These are phyloP conservation scores for Trichophyton schoenleinii DNA, from an alignment of 2,329 filamentous ascomycete species.

Conservation along the genomic window DNA sequence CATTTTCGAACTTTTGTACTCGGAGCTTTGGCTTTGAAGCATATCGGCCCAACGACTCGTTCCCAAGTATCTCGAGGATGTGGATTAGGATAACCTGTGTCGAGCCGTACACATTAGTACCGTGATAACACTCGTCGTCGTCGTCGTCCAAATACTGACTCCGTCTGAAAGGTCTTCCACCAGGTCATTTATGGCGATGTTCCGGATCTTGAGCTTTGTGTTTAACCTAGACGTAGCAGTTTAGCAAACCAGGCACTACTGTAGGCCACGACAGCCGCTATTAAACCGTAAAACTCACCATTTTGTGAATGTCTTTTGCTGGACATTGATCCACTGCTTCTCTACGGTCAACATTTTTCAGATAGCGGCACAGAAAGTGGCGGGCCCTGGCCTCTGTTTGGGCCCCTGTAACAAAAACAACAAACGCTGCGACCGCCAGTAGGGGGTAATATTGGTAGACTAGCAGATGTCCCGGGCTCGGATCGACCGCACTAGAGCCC, in stretches of 20 bases:
- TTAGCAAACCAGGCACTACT: neutral
- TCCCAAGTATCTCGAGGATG: slow-evolving; percentile 87
- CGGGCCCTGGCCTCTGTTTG: slow-evolving; percentile 1
- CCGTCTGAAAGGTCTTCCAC: slow-evolving; percentile 86
- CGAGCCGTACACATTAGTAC: neutral
- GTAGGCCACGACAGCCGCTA: neutral
- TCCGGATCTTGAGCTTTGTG: slow-evolving; percentile 72
- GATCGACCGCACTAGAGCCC: neutral
- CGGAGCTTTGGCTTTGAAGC: slow-evolving; percentile 91
- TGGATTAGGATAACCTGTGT: slow-evolving; percentile 82
- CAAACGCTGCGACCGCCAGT: neutral
- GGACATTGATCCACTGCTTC: slow-evolving; percentile 60
- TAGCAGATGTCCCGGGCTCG: neutral
- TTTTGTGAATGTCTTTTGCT: slow-evolving; percentile 99
- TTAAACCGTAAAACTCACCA: slow-evolving; percentile 44
- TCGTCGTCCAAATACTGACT: slow-evolving; percentile 43
- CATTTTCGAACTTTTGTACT: slow-evolving; percentile 96
- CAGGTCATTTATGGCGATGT: slow-evolving; percentile 72
- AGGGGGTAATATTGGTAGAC: neutral
- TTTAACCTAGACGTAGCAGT: slow-evolving; percentile 57
- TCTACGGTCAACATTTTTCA: slow-evolving; percentile 38
- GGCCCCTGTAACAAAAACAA: neutral
- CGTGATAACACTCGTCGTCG: neutral
- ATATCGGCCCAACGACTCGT: slow-evolving; percentile 91
- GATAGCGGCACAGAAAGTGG: slow-evolving; percentile 7